Evolutionary conservation across 495 filamentous ascomycete genomes (phyloP), one percentile per base, ranked within the genome.

Genomic region (Penicillium soppii): DNA sequence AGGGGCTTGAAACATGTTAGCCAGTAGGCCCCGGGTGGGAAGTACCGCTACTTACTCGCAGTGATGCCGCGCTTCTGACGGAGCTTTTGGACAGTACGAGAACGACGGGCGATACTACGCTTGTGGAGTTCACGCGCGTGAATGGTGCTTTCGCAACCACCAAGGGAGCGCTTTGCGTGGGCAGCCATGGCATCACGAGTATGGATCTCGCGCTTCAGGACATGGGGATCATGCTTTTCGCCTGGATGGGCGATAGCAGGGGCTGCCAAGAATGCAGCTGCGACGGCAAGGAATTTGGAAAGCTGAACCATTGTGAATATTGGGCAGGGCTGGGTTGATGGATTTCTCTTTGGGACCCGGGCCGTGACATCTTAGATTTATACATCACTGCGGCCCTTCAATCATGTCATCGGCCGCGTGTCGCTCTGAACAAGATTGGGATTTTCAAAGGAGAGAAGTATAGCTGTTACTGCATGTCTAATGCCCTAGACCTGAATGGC

Each of bases 31-130:
- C 23, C 12, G 15, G 13, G 0, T 2, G 7, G 5, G 1, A 26
- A 12, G 40, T 15, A n/a, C 17, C 10, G 59, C 72, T n/a, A n/a
- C n/a, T 63, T 63, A 80, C 76, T 59, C 8, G 73, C 47, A 27
- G 67, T 68, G 50, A 82, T 70, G 15, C 73, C 72, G 37, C 78
- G 77, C 61, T 76, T 73, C 43, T 73, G 29, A 42, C 78, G 76
- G 23, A 82, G 64, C 7, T 71, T 62, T 40, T 64, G 61, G 21
- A 74, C 76, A 8, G 64, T 62, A 7, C 48, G 56, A 4, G 69
- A 57, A 57, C 65, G 70, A 61, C 64, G 72, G 32, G 55, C 65
- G 30, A 67, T 53, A 50, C 70, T 75, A 13, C 65, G 65, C 52
- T 62, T 62, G 29, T 54, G 54, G 48, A 72, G 13, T 38, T 65